Conservation (phyloP, 2,329 filamentous ascomycete genomes). For the Neurospora crassa region DNA sequence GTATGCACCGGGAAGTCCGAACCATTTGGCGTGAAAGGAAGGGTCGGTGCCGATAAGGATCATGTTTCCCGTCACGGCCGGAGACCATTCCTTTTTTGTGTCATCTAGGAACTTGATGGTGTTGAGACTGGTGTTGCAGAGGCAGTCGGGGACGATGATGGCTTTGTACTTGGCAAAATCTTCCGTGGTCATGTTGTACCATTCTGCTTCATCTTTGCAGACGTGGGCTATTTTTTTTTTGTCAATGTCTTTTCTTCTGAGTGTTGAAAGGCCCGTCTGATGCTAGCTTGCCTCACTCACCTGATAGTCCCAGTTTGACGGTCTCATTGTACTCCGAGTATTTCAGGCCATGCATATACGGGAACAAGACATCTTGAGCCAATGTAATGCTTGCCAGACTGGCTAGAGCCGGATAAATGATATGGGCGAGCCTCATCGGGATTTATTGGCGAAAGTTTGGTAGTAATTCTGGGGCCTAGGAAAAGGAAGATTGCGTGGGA, state of each 20-base stretch:
- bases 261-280: not conserved
- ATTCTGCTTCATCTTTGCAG: constrained; percentile 25
- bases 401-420: constrained; percentile 12
- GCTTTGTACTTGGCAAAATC: constrained; percentile 36
- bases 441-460: not conserved
- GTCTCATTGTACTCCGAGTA: constrained; percentile 14
- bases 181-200: constrained; percentile 27
- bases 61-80: constrained; percentile 31
- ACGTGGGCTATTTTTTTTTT: constrained; percentile 23
- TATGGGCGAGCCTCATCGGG: constrained; percentile 8
- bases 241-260: not conserved
- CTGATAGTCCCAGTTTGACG: constrained; percentile 11
- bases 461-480: not conserved
- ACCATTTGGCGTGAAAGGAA: constrained; percentile 22
- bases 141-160: constrained; percentile 32
- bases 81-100: constrained; percentile 29
- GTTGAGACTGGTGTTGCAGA: constrained; percentile 20
- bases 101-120: constrained; percentile 28
- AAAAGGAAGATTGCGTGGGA: not conserved
- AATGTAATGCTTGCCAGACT: constrained; percentile 6
- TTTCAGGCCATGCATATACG: constrained; percentile 13
- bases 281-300: constrained; percentile 4
- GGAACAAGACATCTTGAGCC: constrained; percentile 13
- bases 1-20: constrained; percentile 20
- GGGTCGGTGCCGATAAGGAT: constrained; percentile 32